Evolutionary conservation across 2,329 filamentous ascomycete genomes (phyloP), one percentile per base, ranked within the genome.

Genomic region (Botrytis squamosa): DNA sequence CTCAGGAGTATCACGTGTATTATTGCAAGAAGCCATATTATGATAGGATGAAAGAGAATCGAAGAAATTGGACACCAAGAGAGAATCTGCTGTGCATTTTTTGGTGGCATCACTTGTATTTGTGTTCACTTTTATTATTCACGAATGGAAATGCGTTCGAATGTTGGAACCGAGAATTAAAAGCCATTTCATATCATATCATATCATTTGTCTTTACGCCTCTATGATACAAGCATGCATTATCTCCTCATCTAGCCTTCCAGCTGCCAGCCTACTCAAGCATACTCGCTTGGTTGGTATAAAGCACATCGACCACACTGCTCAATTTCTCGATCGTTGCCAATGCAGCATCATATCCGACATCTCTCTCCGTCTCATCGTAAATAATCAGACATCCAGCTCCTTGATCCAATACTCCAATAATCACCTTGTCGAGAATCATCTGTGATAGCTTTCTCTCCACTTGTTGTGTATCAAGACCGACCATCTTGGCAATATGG

Each of bases 341-440:
- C 80, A 99, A 86, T 6, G 97, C 97, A 20, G 95, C 92, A 83
- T 98, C 96, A 82, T 99, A 99, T 49, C 93, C 92, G 85, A 95
- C 91, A 82, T 99, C 96, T 77, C 95, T 89, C 82, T 97, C 92
- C 22, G 93, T 93, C 88, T 99, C 96, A 81, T 99, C 96, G 81
- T 92, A 99, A 79, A 99, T 94, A 83, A 98, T 97, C 82, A 99
- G 88, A 83, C 97, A 98, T 57, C 95, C 95, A n/a, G 94, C 93
- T 68, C 96, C 96, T 84, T 99, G 96, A 83, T 99, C 96, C 79
- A 99, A 85, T 73, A 99, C 96, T 74, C 97, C 96, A 78, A 98
- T 94, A 81, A 99, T 98, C 80, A 98, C 94, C 87, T 98, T 98
- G 86, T 99, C 96, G 74, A 99, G 88, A 81, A 99, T 99, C 97